These are phyloP conservation scores for Fusarium sp. DNA, from an alignment of 2,329 filamentous ascomycete genomes.

Conservation along the genomic window DNA sequence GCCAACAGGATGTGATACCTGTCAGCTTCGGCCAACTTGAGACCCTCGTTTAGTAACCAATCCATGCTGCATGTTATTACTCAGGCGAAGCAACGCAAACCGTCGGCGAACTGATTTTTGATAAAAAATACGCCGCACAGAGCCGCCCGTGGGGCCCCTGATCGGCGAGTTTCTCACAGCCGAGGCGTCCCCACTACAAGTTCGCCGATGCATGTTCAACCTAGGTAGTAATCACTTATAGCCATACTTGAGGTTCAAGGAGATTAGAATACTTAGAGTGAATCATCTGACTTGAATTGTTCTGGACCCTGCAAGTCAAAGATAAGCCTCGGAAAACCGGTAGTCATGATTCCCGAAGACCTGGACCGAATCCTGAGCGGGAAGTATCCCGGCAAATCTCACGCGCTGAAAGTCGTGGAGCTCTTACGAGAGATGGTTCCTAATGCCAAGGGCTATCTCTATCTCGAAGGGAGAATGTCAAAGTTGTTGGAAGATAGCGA, in stretches of 20 bases:
- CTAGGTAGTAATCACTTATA: not conserved
- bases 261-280: not conserved
- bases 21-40: not conserved
- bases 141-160: not conserved
- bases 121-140: not conserved
- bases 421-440: slow-evolving; percentile 76
- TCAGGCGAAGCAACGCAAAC: not conserved
- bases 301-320: not conserved
- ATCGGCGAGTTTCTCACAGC: not conserved
- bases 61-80: not conserved
- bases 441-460: slow-evolving; percentile 75
- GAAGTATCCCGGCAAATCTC: slow-evolving; percentile 63
- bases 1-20: not conserved
- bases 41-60: not conserved
- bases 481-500: slow-evolving; percentile 83
- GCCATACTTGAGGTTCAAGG: not conserved
- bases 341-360: slow-evolving; percentile 47
- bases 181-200: not conserved
- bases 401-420: slow-evolving; percentile 83
- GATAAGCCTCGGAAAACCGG: slow-evolving; percentile 9
- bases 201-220: not conserved
- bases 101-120: not conserved
- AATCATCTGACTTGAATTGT: not conserved
- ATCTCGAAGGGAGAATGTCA: slow-evolving; percentile 85
- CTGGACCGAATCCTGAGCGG: slow-evolving; percentile 64